These are phyloP conservation scores for Adansonia madagascariensis DNA, from an alignment of 441 rosid species.

Conservation along the genomic window DNA sequence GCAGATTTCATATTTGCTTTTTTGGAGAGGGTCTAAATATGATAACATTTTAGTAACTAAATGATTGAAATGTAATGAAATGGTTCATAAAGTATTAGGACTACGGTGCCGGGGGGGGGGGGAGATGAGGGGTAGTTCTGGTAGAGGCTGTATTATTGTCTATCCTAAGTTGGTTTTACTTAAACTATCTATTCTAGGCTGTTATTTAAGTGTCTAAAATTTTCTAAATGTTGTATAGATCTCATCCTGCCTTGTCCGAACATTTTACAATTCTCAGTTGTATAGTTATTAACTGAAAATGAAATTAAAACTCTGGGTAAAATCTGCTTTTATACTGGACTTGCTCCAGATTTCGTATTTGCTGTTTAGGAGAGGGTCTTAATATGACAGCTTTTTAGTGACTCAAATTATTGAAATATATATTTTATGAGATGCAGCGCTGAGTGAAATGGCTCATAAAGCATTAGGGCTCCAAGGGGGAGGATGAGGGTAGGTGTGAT, in stretches of 20 bases:
- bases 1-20: no score
- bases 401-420: background rate
- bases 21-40: no score
- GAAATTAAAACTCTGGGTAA: background rate
- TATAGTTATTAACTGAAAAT: background rate
- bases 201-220: no score
- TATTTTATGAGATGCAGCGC: background rate
- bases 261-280: background rate
- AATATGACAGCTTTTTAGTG: background rate
- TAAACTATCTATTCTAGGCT: no score
- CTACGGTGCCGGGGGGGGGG: no score
- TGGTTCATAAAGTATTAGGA: no score
- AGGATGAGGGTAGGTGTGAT: background rate
- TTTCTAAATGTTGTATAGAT: no score
- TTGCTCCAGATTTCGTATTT: background rate
- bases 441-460: constrained; percentile 14
- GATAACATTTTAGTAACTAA: no score
- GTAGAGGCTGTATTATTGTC: no score
- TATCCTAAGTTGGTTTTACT: no score
- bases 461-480: background rate
- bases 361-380: background rate
- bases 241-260: background rate
- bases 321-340: constrained; percentile 1
- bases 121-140: no score
- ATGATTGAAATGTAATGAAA: no score